A percentile compares a stretch with the other conserved stretches of the same genome.
Evolutionary conservation across 805 yeast genomes (phyloP).

Genomic region (Yarrowia divulgata): DNA sequence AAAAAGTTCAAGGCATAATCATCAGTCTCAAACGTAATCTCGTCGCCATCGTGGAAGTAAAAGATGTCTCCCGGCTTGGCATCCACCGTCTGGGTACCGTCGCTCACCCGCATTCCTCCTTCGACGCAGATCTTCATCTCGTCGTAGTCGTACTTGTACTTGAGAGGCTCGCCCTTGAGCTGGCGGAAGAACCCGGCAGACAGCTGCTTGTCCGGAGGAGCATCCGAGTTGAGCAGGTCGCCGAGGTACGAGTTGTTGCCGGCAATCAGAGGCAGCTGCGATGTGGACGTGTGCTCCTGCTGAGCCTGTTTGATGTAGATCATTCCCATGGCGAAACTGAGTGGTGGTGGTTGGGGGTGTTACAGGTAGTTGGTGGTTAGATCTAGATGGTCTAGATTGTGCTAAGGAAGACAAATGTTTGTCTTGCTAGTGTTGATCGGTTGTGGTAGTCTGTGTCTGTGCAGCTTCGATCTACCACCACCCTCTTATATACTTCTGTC

Average conservation of each 20-base stretch:
- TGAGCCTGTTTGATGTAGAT: conserved; percentile 35
- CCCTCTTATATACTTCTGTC: conserved; percentile 7
- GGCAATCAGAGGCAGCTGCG: conserved; percentile 64
- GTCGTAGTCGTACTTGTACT: conserved; percentile 69
- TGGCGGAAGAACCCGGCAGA: conserved; percentile 74
- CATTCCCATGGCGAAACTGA: conserved; percentile 48
- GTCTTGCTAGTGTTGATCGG: background rate
- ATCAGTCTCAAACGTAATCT: conserved; percentile 64
- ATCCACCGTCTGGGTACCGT: conserved; percentile 61
- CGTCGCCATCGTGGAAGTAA: conserved; percentile 71
- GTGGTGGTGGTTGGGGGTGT: conserved; percentile 59
- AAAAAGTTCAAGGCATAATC: conserved; percentile 72
- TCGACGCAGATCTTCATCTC: conserved; percentile 75
- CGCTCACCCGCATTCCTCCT: conserved; percentile 68
- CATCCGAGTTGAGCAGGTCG: conserved; percentile 67
- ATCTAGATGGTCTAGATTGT: no score
- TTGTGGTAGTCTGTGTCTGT: conserved; percentile 55
- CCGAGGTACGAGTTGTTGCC: conserved; percentile 73
- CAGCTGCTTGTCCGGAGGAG: conserved; percentile 65
- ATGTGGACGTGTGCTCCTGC: conserved; percentile 18
- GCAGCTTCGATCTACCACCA: no score
- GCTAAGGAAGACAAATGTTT: conserved; percentile 44
- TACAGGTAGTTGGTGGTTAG: conserved; percentile 40
- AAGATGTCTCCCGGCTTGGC: conserved; percentile 72
- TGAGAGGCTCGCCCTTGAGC: conserved; percentile 71